Percentiles rank a stretch among this genome's conserved stretches.
Evolutionary conservation across 139 green algal genomes (phyloP).

Genomic region (Zygnema cylindricum): DNA sequence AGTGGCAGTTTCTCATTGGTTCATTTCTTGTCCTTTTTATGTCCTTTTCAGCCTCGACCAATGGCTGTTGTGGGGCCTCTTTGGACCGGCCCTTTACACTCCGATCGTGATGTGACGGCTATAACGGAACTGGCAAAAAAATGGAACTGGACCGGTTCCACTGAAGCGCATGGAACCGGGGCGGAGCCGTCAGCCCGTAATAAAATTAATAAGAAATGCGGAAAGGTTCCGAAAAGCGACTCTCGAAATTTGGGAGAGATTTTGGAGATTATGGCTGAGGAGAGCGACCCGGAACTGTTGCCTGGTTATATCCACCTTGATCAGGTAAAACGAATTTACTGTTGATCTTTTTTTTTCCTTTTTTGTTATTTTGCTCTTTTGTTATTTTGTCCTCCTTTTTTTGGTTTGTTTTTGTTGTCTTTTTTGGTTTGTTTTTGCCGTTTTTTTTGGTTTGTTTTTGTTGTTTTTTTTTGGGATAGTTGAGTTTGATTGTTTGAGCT

Average conservation of each 20-base stretch:
- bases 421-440: not conserved
- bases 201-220: constrained; percentile 16
- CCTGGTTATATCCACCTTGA: constrained; percentile 48
- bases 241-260: constrained; percentile 9
- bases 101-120: not conserved
- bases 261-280: constrained; percentile 52
- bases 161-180: not conserved
- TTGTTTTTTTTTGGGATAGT: no score
- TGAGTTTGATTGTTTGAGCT: no score
- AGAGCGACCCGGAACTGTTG: constrained; percentile 34
- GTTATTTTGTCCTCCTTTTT: not conserved
- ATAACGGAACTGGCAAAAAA: constrained; percentile 28
- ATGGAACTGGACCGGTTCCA: constrained; percentile 30
- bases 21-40: constrained; percentile 7
- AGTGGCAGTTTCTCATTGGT: not conserved
- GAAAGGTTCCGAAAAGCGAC: not conserved
- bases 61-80: constrained; percentile 52
- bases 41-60: constrained; percentile 19
- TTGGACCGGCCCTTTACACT: constrained; percentile 55
- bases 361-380: not conserved
- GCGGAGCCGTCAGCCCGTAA: not conserved
- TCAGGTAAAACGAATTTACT: constrained; percentile 28
- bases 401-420: constrained; percentile 1
- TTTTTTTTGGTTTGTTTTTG: no score
- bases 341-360: not conserved